Evolutionary conservation across 257 asterid species (phyloP), one percentile per base, ranked within the genome.

Genomic region (Jasminum sambac): DNA sequence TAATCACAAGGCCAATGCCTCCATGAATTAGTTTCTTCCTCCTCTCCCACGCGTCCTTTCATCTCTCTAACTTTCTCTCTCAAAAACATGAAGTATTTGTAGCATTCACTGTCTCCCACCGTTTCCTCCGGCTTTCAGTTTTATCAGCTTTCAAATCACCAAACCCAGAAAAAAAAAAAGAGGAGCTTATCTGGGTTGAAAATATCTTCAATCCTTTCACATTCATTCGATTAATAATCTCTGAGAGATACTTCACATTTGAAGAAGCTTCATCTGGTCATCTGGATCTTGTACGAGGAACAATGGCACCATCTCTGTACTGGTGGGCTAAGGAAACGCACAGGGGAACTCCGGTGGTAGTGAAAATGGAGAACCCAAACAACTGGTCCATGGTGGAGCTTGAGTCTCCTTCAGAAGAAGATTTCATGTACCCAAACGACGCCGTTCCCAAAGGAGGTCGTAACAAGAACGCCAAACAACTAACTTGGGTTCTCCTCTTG

Each of bases 41-140:
- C 16, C 59, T 8, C 16, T 40, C 64, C 59, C 76, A 74, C 78
- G 78, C 82, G 81, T 69, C 72, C 71, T 64, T 39, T 64, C 38
- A 0, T 41, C 68, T 70, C 34, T 23, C 50, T 65, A 8, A 67
- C 44, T 46, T 64, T 52, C 24, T 50, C 59, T 50, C 59, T 9
- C 34, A 19, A 55, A 65, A 75, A 78, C 36, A 70, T 81, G 85
- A 78, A 17, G 77, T 30, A 64, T 75, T 72, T 72, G 77, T 81
- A 81, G 78, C 76, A 43, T 68, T 70, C 52, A 52, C 71, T 34
- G 34, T 72, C 71, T 14, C 74, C 12, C 62, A 55, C 34, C 62
- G 36, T 55, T 21, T 55, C 16, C 6, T 7, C 9, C 2, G 62
- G 58, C 16, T 48, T 30, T 14, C 19, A 4, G 36, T 30, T 30